Percentiles rank a stretch among this genome's conserved stretches.
Evolutionary conservation across 768 basidiomycete species (phyloP).

Genomic region (Amanita pallidorosea): DNA sequence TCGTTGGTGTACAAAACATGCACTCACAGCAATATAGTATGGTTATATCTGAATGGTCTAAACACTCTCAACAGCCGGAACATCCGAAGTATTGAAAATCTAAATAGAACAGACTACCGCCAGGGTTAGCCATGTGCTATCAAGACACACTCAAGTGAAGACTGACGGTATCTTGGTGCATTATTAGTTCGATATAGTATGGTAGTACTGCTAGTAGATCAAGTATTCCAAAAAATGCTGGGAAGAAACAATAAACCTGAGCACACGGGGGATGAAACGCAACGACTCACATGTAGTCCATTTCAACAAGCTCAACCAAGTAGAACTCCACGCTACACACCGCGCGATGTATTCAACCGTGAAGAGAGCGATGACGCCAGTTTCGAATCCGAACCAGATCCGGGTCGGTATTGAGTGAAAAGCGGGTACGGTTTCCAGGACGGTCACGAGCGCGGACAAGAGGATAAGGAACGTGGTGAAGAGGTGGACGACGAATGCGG

Average conservation of each 20-base stretch:
- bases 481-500: constrained; percentile 71
- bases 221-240: constrained; percentile 66
- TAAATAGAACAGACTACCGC: constrained; percentile 67
- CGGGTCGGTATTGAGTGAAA: constrained; percentile 60
- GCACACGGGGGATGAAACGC: constrained; percentile 10
- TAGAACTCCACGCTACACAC: constrained; percentile 64
- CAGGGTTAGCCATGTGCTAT: not conserved
- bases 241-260: too few species aligned
- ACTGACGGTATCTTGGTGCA: constrained; percentile 75
- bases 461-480: constrained; percentile 63
- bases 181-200: constrained; percentile 78
- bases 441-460: constrained; percentile 63
- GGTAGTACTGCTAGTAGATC: constrained; percentile 81
- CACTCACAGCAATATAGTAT: constrained; percentile 70
- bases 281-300: constrained; percentile 56
- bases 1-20: not conserved
- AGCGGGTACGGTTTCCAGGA: constrained; percentile 71
- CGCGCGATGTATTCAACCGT: constrained; percentile 76
- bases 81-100: constrained; percentile 86
- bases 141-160: not conserved
- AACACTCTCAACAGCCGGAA: constrained; percentile 86
- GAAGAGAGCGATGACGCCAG: constrained; percentile 73
- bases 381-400: constrained; percentile 84
- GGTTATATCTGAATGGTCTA: constrained; percentile 78
- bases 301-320: constrained; percentile 45